Evolutionary conservation across 345 rosid species (phyloP), one percentile per base, ranked within the genome.

Genomic region (Aquilaria malaccensis): DNA sequence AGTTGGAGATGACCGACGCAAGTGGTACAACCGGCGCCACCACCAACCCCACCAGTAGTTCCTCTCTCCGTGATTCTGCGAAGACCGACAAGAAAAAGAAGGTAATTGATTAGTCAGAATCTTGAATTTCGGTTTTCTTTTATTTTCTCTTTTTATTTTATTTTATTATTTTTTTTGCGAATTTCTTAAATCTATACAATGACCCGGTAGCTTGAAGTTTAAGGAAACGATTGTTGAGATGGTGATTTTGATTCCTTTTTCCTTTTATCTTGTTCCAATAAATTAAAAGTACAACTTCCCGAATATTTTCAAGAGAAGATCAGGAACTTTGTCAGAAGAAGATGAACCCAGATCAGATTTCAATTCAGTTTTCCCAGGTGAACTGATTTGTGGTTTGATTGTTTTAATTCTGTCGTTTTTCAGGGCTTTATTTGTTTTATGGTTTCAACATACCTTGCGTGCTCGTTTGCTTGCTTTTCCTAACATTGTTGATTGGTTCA

Each of bases 151-250:
- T 29, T 3, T 45, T 56, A 53, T 57, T 66, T 30, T 52, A 56
- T 72, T 53, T 30, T 6, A 31, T 37, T 52, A 59, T 47, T 60
- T 57, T 11, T 30, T n/a, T 9, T 1, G 30, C 7, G 3, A 14
- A 56, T 56, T 32, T 11, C 47, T 51, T 33, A 46, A 49, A 53
- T 64, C 72, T 82, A 86, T 86, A 82, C 49, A 83, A 79, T 56
- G 70, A 86, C 59, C 95, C 95, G 9, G 90, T 83, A 83, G 77
- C 85, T 56, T 90, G 90, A 37, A 74, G 88, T 66, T 77, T 89
- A 32, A 86, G 70, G 74, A 67, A 73, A 66, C 71, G 54, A 63
- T 71, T 70, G 2, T 37, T 11, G 79, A 75, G 58, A 7, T 53
- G 9, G 33, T 47, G 10, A 72, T 45, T 37, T 37, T 37, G 43